phyloP scores from a whole-genome alignment of 2,329 filamentous ascomycete species.

The Aspergillus spinulosporus region DNA sequence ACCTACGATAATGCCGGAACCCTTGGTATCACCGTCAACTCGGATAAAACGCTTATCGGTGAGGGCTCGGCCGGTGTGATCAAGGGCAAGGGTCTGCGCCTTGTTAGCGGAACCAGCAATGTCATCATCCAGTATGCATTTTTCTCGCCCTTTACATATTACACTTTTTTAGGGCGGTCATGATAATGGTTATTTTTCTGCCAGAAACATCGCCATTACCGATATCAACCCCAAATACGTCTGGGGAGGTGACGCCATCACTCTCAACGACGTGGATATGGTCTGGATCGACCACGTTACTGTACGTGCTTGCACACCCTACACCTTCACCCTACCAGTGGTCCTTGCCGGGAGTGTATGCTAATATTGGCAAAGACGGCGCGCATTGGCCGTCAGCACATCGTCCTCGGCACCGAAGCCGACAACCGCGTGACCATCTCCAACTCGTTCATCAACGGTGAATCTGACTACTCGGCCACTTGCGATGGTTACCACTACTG shows the following conservation, averaged over 20 bases:
- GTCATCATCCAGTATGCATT: conserved; percentile 56
- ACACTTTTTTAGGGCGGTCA: too few relatives aligned
- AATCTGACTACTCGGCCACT: conserved; percentile 55
- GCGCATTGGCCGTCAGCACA: conserved; percentile 61
- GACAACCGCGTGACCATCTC: conserved; percentile 60
- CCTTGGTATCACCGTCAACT: conserved; percentile 53
- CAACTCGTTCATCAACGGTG: conserved; percentile 61
- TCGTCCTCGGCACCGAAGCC: conserved; percentile 57
- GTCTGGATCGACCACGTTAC: conserved; percentile 57
- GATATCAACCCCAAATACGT: conserved; percentile 61
- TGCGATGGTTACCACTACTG: conserved; percentile 64
- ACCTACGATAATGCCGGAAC: conserved; percentile 54
- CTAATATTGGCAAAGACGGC: conserved; percentile 45
- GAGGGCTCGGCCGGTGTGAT: conserved; percentile 55
- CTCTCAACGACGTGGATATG: conserved; percentile 46
- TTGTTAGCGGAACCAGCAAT: conserved; percentile 51
- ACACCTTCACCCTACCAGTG: too few relatives aligned
- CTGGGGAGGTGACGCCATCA: conserved; percentile 62
- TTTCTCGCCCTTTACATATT: neutral
- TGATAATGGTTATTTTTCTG: neutral
- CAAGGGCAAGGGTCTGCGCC: conserved; percentile 59
- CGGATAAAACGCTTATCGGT: conserved; percentile 61
- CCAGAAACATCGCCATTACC: conserved; percentile 21
- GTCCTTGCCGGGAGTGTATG: too few relatives aligned
- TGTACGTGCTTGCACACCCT: conserved; percentile 16